Evolutionary conservation across 345 rosid genomes (phyloP).

Genomic region (Hibiscus mutabilis): DNA sequence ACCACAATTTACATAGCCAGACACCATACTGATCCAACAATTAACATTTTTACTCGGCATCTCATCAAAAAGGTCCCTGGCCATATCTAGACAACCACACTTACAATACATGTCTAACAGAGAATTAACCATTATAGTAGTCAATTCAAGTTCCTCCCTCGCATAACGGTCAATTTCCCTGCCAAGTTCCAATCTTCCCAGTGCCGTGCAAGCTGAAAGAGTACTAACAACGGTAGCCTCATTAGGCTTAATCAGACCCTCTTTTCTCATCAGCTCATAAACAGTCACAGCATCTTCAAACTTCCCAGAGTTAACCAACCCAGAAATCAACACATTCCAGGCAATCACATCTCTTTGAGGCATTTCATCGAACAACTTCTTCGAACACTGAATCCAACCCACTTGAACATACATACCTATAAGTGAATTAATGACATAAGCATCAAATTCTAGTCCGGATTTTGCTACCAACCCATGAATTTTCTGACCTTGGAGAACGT

Average conservation of each 20-base stretch:
- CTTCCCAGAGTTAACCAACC: constrained; percentile 41
- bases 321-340: constrained; percentile 66
- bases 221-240: constrained; percentile 63
- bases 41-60: constrained; percentile 52
- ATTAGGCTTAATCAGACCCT: constrained; percentile 37
- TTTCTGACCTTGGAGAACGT: constrained; percentile 32
- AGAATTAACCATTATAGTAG: constrained; percentile 50
- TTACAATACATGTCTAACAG: constrained; percentile 66
- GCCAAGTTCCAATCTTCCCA: constrained; percentile 49
- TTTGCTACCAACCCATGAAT: constrained; percentile 51
- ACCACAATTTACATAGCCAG: constrained; percentile 52
- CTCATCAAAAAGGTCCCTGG: constrained; percentile 37
- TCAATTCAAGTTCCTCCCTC: constrained; percentile 31
- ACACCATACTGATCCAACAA: constrained; percentile 71
- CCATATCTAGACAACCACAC: constrained; percentile 51
- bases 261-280: constrained; percentile 39
- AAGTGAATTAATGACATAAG: constrained; percentile 54
- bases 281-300: constrained; percentile 45
- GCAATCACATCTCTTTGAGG: constrained; percentile 55
- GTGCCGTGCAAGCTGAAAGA: constrained; percentile 56
- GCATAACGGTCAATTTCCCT: constrained; percentile 41
- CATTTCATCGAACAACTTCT: constrained; percentile 64
- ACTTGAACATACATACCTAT: constrained; percentile 58
- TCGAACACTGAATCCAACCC: constrained; percentile 26
- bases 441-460: constrained; percentile 49